These are phyloP conservation scores for Trichophyton equinum DNA, from an alignment of 2,329 filamentous ascomycete species.

Conservation along the genomic window DNA sequence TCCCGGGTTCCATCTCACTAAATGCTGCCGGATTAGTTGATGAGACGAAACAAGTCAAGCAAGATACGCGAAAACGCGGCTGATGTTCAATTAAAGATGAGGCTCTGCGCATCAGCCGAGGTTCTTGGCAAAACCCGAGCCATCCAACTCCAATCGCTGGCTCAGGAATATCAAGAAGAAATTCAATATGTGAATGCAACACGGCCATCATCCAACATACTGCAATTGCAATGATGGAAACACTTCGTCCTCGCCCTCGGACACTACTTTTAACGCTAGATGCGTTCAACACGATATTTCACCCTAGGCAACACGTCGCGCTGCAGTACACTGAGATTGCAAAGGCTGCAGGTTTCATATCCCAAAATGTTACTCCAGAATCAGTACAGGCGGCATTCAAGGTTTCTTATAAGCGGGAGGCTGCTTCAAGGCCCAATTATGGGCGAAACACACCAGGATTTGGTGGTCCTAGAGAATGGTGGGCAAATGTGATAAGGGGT, in stretches of 20 bases:
- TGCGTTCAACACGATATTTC: constrained; percentile 35
- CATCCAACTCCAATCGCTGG: too few relatives aligned
- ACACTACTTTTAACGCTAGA: constrained; percentile 33
- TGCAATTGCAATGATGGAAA: not conserved
- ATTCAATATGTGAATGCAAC: not conserved
- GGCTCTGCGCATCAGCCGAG: not conserved
- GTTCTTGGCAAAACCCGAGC: not conserved
- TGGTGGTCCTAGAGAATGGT: constrained; percentile 33
- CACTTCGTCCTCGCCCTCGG: not conserved
- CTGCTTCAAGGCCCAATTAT: constrained; percentile 30
- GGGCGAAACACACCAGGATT: constrained; percentile 28
- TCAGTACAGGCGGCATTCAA: constrained; percentile 18
- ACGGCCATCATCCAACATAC: not conserved
- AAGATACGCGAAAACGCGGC: not conserved
- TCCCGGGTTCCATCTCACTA: not conserved
- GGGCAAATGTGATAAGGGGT: constrained; percentile 30
- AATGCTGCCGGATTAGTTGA: not conserved
- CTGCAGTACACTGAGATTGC: constrained; percentile 31
- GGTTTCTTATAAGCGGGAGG: constrained; percentile 27
- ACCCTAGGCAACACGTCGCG: constrained; percentile 28
- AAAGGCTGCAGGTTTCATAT: constrained; percentile 24
- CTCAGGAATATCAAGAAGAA: too few relatives aligned
- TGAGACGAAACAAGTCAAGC: not conserved
- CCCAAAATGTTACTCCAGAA: constrained; percentile 17
- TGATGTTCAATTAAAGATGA: not conserved